Base-by-base conservation (phyloP, 2,329 filamentous ascomycete species). In the Pyricularia pennisetigena region DNA sequence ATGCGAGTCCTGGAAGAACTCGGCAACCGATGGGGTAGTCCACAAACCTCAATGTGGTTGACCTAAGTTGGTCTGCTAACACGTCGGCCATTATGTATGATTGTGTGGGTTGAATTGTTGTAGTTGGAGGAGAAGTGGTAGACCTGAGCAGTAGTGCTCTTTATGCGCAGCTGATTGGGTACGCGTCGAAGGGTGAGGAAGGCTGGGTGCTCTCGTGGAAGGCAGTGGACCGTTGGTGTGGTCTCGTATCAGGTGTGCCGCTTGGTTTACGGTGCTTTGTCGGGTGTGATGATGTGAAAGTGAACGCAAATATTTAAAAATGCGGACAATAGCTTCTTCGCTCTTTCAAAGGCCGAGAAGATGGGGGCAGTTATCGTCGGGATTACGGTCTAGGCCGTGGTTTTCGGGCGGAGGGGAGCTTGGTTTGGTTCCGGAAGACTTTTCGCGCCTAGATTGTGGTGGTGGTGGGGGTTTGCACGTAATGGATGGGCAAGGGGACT, bases 61-160 rank as follows among this genome's bases (percentile, higher is more conserved):
- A 69, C 71, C 74, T 83, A 74, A 89, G 80, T 78, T 88, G 82
- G 73, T 83, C 84, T 74, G 83, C 82, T 73, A 82, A 77, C 71
- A 73, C 74, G 71, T 82, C 81, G 70, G 81, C 76, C 81, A 83
- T 82, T 76, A 72, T 74, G 70, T 64, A 70, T 32, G 71, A 68
- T 68, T 28, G 59, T 62, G 59, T 26, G 26, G 24, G 14, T 62
- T 28, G 26, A 29, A 28, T 20, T 4, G n/a, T n/a, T n/a, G 20
- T 3, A 4, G 7, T 54, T 54, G 41, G 20, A n/a, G 41, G 7
- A 8, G 3, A 54, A 9, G 16, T 54, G 12, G 41, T 54, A 20
- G 41, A 54, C 41, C n/a, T 20, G 41, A 54, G 41, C 41, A 54
- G 41, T n/a, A n/a, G 6, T 54, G 41, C 41, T 54, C 41, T 54